Conservation (phyloP, 176 grass and related monocot genomes). For the Cenchrus americanus region DNA sequence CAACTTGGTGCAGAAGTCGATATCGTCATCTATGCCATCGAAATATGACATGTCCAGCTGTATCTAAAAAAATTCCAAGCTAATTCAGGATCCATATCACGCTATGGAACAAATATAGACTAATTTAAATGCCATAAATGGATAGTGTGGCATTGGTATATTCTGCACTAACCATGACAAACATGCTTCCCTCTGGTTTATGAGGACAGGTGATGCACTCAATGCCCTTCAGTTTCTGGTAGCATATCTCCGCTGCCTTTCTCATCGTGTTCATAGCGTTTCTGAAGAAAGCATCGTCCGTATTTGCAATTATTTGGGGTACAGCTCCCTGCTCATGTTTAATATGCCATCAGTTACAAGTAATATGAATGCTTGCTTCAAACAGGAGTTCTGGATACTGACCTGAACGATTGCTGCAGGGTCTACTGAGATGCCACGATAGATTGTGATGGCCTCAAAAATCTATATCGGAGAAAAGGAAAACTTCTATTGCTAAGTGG, state of each 20-base stretch:
- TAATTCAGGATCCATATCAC: neutral
- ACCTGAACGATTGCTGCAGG: conserved; percentile 78
- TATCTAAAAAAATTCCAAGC: conserved; percentile 31
- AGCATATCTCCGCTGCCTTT: conserved; percentile 63
- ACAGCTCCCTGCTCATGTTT: conserved; percentile 54
- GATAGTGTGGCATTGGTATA: neutral
- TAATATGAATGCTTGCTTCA: too few species aligned
- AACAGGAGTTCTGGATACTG: neutral
- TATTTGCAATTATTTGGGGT: conserved; percentile 66
- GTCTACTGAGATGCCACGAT: conserved; percentile 67
- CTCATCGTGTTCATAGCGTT: conserved; percentile 42
- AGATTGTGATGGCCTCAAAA: conserved; percentile 42
- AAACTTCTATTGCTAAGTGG: neutral
- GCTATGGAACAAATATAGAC: neutral
- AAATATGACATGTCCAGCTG: conserved; percentile 58
- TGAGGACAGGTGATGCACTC: conserved; percentile 63
- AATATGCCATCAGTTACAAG: neutral
- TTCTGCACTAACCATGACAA: conserved; percentile 54
- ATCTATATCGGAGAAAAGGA: conserved; percentile 44
- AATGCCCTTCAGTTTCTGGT: conserved; percentile 54
- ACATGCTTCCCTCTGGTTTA: conserved; percentile 85
- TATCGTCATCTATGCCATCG: conserved; percentile 57
- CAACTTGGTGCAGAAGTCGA: conserved; percentile 70
- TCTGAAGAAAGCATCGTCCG: conserved; percentile 69
- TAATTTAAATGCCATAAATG: neutral